A percentile compares a stretch with the other conserved stretches of the same genome.
Conservation (phyloP, 2,329 filamentous ascomycete genomes). For the Exserohilum turcica region DNA sequence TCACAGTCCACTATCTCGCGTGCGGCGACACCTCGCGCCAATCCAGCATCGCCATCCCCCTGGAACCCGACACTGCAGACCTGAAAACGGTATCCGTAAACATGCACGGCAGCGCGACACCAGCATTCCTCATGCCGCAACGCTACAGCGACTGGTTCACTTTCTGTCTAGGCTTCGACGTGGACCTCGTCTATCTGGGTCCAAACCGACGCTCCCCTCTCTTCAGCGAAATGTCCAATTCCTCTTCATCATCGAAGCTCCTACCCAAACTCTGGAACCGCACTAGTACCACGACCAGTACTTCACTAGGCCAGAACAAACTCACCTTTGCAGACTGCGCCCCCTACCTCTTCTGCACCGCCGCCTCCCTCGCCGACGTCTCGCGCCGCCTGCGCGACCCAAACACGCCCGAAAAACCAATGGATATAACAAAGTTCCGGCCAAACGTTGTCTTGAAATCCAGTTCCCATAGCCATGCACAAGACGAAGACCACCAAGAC, state of each 20-base stretch:
- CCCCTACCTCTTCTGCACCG: conserved; percentile 73
- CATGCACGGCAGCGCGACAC: conserved; percentile 52
- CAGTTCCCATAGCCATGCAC: no score
- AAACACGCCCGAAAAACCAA: conserved; percentile 24
- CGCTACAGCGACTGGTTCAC: conserved; percentile 53
- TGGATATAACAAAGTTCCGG: conserved; percentile 55
- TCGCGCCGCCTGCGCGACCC: conserved; percentile 50
- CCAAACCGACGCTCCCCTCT: conserved; percentile 49
- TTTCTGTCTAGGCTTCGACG: conserved; percentile 51
- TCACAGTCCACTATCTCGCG: conserved; percentile 50
- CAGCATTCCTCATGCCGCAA: conserved; percentile 51
- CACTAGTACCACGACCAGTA: conserved; percentile 40
- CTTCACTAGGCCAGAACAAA: conserved; percentile 34
- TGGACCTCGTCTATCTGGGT: conserved; percentile 53
- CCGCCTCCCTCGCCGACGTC: conserved; percentile 71
- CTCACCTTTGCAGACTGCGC: conserved; percentile 76
- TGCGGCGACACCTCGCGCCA: conserved; percentile 32
- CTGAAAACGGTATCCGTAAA: conserved; percentile 48
- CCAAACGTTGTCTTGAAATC: conserved; percentile 52
- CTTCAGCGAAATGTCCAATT: conserved; percentile 38
- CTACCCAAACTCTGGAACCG: conserved; percentile 16
- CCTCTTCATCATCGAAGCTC: conserved; percentile 1
- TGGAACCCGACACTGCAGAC: conserved; percentile 45
- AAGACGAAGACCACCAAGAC: conserved; percentile 41
- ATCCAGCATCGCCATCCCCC: conserved; percentile 47